Base-by-base conservation (phyloP, 768 basidiomycete genomes). In the Krasilnikovozyma curviuscula region DNA sequence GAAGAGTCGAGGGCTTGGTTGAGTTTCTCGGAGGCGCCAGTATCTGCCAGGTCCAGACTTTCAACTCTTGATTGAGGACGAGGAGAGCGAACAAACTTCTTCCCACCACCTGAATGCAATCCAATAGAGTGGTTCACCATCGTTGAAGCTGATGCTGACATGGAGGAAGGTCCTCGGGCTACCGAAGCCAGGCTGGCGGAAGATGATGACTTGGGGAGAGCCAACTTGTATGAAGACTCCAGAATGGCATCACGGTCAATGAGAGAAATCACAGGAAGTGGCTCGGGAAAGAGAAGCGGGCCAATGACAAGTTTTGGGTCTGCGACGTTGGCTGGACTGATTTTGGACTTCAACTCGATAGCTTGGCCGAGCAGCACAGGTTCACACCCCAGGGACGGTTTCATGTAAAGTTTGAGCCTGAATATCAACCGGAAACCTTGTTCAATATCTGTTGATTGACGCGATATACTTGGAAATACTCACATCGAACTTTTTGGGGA, bases 241-340 rank as follows among this genome's bases (percentile, higher is more conserved):
- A 76, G 65, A 5, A 83, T 63, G 41, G 73, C 71, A 0, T 70
- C 64, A 13, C 83, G 71, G 57, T 85, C 80, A 46, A 85, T 66
- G 48, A 84, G 70, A 1, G 73, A 70, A 18, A 81, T 61, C 0
- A 73, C 68, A 1, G 82, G 81, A 1, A 84, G 63, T 1, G 78
- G 72, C 49, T 85, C 81, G 0, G 78, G 73, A 63, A 86, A 84
- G 13, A 83, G 66, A 16, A 85, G 69, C 1, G 83, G 80, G 29
- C 73, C 66, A 35, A 78, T 66, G 1, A 72, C 70, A 18, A 37
- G 29, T 73, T 67, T 38, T 68, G 68, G 2, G 68, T 65, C 9
- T 61, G 55, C 12, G 16, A 29, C 14, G 5, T 24, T 8, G 16
- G 25, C 7, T 2, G 14, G 9, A 24, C 45, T 25, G n/a, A 18